These are phyloP conservation scores for Monosporascus sp. DNA, from an alignment of 2,329 filamentous ascomycete species.

Conservation along the genomic window DNA sequence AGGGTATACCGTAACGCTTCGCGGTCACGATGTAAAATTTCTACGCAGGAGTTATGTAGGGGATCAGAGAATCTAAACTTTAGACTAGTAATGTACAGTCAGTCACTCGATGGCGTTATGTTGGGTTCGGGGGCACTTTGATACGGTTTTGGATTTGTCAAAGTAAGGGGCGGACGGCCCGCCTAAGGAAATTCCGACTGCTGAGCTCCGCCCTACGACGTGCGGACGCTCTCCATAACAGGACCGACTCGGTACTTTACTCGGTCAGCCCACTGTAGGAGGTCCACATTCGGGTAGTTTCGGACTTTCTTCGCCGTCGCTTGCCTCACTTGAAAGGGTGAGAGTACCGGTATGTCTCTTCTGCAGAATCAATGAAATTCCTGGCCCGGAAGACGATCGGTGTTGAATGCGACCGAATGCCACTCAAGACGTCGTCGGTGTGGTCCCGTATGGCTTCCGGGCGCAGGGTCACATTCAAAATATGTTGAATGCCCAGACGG, in stretches of 20 bases:
- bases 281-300: background rate
- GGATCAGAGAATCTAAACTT: too few relatives aligned
- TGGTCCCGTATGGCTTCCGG: too few relatives aligned
- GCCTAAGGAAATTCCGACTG: background rate
- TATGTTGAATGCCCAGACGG: background rate
- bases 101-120: background rate
- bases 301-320: background rate
- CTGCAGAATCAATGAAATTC: too few relatives aligned
- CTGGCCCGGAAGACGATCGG: too few relatives aligned
- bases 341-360: too few relatives aligned
- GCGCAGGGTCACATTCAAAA: background rate
- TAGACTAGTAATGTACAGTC: too few relatives aligned
- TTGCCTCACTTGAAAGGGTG: background rate
- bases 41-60: too few relatives aligned
- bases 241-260: constrained; percentile 9
- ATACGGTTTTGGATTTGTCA: background rate
- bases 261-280: constrained; percentile 4
- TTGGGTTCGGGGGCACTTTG: background rate
- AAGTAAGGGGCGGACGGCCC: background rate
- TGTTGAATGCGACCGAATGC: too few relatives aligned
- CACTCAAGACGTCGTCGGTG: too few relatives aligned
- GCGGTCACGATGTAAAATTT: too few relatives aligned
- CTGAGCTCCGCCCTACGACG: background rate
- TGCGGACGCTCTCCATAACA: constrained; percentile 8
- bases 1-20: too few relatives aligned